Percentiles rank a stretch among this genome's conserved stretches.
Evolutionary conservation across 1,139 yeast species (phyloP).

Genomic region (Wickerhamomyces sp.): DNA sequence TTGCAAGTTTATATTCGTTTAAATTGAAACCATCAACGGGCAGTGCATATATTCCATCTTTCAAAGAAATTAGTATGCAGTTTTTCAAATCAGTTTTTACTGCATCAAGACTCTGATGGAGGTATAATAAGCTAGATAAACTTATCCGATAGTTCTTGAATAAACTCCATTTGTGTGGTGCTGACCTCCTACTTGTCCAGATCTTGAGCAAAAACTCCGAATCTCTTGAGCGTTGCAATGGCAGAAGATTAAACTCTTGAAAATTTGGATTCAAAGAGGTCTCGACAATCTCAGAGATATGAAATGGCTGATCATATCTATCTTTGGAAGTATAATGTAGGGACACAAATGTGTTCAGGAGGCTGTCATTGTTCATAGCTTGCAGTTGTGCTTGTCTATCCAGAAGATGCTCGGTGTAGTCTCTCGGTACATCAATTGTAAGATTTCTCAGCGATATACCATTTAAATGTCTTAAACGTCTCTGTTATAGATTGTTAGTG

Average conservation of each 20-base stretch:
- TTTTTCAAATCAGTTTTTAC: constrained; percentile 25
- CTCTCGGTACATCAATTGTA: constrained; percentile 3
- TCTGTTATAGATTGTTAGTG: constrained; percentile 10
- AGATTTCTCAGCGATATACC: constrained; percentile 20
- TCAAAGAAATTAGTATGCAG: constrained; percentile 30
- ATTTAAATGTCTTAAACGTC: constrained; percentile 22
- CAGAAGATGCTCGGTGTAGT: too few relatives aligned
- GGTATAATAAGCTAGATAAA: constrained; percentile 26
- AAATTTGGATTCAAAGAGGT: constrained; percentile 33
- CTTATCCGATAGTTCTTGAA: constrained; percentile 23
- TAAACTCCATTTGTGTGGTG: constrained; percentile 23
- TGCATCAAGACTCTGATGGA: constrained; percentile 25
- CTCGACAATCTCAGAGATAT: constrained; percentile 35
- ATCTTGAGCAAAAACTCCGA: constrained; percentile 18
- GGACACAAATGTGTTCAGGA: constrained; percentile 34
- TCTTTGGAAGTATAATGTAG: constrained; percentile 25
- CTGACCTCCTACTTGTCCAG: constrained; percentile 22
- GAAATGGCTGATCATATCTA: constrained; percentile 29
- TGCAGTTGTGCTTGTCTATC: constrained; percentile 29
- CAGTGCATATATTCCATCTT: constrained; percentile 35
- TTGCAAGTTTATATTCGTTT: constrained; percentile 9
- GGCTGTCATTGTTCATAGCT: constrained; percentile 24
- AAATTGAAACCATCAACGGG: constrained; percentile 12
- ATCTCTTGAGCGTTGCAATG: constrained; percentile 5
- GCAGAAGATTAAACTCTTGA: constrained; percentile 27